Evolutionary conservation across 768 basidiomycete genomes (phyloP), one percentile per base, ranked within the genome.

Genomic region (Pleurotus ostreatus): DNA sequence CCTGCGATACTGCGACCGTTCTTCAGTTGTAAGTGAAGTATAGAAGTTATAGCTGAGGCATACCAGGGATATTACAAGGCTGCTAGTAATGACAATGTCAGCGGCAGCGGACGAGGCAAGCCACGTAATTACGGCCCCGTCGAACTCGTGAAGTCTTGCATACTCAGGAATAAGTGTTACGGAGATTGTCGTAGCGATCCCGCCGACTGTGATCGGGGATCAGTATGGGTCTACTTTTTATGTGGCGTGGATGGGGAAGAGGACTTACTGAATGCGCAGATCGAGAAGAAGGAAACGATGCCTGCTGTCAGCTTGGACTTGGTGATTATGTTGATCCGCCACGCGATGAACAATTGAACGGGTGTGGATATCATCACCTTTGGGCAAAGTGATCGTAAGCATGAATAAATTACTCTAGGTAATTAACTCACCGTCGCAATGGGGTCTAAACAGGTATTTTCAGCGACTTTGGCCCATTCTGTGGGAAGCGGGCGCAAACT

Each of bases 311-410:
- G 11, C 15, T 25, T 48, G 9, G 46, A 39, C 13, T 49, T 48
- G 9, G 26, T 57, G 30, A 57, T 57, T 22, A 49, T 16, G 18
- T 39, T 57, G 47, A 57, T 57, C 5, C 55, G 46, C 55, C 55
- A 56, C 13, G 55, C 55, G 11, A 56, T 26, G 18, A 56, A 56
- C 3, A 48, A 11, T 20, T 56, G 55, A 22, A 57, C 26, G 26
- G 55, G 55, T 3, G 55, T 57, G 9, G 55, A 57, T 34, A 57
- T 49, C 37, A 47, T 34, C n/a, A 57, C 55, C 55, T 25, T 25
- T 57, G 57, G 41, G 16, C 13, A 41, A 8, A 30, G 12, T n/a
- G 34, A 7, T 12, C 13, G 9, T 34, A 20, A 5, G 26, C 5
- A 12, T 13, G 13, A 38, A 12, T 30, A 3, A 37, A 49, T 12